Evolutionary conservation across 1,284 basidiomycete genomes (phyloP).

Genomic region (Cerrena zonata): DNA sequence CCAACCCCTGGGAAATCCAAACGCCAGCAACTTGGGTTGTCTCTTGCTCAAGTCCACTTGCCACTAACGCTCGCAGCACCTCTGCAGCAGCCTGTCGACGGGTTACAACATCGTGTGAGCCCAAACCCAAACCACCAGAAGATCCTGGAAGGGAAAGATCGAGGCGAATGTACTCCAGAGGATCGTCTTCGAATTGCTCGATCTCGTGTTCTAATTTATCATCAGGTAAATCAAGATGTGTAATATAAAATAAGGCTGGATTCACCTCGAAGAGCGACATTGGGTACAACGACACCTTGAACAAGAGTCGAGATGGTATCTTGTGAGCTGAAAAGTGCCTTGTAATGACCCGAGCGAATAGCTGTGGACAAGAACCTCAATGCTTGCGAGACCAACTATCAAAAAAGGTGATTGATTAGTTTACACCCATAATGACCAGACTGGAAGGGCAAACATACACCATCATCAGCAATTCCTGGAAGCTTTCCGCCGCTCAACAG

Average conservation of each 20-base stretch:
- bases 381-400: conserved; percentile 85
- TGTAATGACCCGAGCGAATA: conserved; percentile 81
- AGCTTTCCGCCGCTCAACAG: conserved; percentile 74
- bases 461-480: conserved; percentile 72
- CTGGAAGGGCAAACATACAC: conserved; percentile 42
- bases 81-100: conserved; percentile 89
- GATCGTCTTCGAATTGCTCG: conserved; percentile 96
- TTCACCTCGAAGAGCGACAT: conserved; percentile 73
- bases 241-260: too few relatives aligned
- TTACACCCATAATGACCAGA: neutral
- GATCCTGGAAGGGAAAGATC: conserved; percentile 73
- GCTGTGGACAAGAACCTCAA: conserved; percentile 89
- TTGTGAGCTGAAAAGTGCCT: conserved; percentile 60
- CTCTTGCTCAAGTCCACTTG: conserved; percentile 74
- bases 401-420: conserved; percentile 8
- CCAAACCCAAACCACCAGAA: conserved; percentile 30
- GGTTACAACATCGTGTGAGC: conserved; percentile 54
- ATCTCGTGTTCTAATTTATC: conserved; percentile 71
- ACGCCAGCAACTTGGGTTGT: conserved; percentile 81
- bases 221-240: too few relatives aligned
- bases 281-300: conserved; percentile 89
- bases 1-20: conserved; percentile 77
- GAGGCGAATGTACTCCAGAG: conserved; percentile 88
- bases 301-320: conserved; percentile 81
- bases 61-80: conserved; percentile 80